Evolutionary conservation across 352 stramenopile genomes (phyloP), one percentile per base, ranked within the genome.

Genomic region (Globisporangium abappressorium): DNA sequence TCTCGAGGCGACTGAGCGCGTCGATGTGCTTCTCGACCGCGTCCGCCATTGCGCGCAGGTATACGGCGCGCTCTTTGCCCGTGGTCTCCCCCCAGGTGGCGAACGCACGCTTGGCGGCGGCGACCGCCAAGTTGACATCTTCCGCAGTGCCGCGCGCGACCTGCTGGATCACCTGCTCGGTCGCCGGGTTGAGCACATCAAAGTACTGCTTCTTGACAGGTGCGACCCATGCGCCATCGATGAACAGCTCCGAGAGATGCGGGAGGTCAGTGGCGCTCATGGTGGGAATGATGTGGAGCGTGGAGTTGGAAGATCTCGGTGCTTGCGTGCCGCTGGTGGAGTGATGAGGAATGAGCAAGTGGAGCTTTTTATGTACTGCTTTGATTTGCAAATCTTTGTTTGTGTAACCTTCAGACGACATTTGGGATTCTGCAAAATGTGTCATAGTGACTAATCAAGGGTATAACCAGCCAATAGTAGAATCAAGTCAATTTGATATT

Each of bases 141-240:
- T 79, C 75, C 6, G 60, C 60, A 4, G 79, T 81, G 62, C 64
- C 80, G 43, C 69, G 67, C 34, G 81, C 81, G 28, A 89, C 79
- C 49, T 77, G 71, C 65, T 83, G 80, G 51, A 92, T 68, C 55
- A 84, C 80, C 47, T 73, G 47, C 65, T 90, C 80, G 34, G 68
- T 90, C 51, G 75, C 63, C 0, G 84, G 80, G 71, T 89, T 84
- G 24, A 92, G 26, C 61, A 90, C 80, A 36, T 89, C 81, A 41
- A 89, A 74, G 70, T 84, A 85, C 66, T 82, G 67, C 41, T 71
- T 65, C 56, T 70, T 60, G 46, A 58, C 57, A 8, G 82, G 78
- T 24, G 69, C 64, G n/a, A 91, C 79, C 78, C 77, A 91, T 55
- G 81, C 61, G 66, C 80, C 75, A 64, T 81, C 69, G 64, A 92